Evolutionary conservation across 2,329 filamentous ascomycete species (phyloP), one percentile per base, ranked within the genome.

Genomic region (Zymoseptoria pseudotritici): DNA sequence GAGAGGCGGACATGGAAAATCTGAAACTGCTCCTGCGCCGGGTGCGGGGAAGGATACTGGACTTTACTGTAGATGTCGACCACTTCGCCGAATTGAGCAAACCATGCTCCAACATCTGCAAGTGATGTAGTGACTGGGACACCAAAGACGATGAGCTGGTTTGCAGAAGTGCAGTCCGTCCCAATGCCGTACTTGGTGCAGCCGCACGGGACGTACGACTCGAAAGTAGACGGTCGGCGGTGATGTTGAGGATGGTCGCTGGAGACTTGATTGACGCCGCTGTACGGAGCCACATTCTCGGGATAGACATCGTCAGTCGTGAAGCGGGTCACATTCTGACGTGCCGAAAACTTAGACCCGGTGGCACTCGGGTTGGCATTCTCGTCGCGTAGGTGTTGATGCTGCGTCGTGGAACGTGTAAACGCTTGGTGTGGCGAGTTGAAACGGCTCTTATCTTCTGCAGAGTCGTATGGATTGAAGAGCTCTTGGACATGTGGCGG

Each of bases 131-230:
- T 46, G 11, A 8, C n/a, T 11, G 58, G 58, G 21, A 61, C 57
- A 6, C 59, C 24, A 46, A 67, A 66, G 10, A 62, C 55, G 20
- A 65, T 55, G 21, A 67, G 50, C 61, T 62, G 66, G 20, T 59
- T 58, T 11, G 61, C 65, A 36, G 59, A 62, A 7, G 46, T 52
- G 42, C 65, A 67, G 20, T 61, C 58, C 5, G 57, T 51, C 10
- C 62, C 63, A 49, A 67, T 63, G n/a, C 4, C 20, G 17, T 56
- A 42, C 42, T 52, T 63, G 17, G 36, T 54, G 53, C 63, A 66
- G 20, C 58, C 56, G 42, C 51, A 54, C 6, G 20, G 50, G 21
- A 29, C 11, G 52, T 50, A 50, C 17, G 49, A n/a, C 13, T 54
- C 13, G 20, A 19, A 17, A 24, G 17, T 24, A 6, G 24, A 49